Conservation (phyloP, 2,329 filamentous ascomycete genomes). For the Xylariaceae sp. region DNA sequence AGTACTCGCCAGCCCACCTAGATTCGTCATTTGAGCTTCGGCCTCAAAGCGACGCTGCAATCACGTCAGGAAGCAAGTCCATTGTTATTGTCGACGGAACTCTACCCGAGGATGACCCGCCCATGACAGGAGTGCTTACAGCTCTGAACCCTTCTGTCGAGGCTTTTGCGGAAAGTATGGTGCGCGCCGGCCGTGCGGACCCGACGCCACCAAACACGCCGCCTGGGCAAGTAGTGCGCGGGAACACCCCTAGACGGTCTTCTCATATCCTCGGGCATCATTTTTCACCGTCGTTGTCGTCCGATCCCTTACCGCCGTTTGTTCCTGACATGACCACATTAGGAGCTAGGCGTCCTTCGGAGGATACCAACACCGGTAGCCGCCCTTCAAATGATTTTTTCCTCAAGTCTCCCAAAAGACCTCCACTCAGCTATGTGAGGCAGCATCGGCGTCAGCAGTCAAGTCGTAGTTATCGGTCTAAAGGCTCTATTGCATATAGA, state of each 20-base stretch:
- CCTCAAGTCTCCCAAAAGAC: conserved; percentile 37
- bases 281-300: conserved; percentile 39
- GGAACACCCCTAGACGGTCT: conserved; percentile 54
- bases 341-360: conserved; percentile 35
- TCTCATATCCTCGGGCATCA: conserved; percentile 57
- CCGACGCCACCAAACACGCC: conserved; percentile 66
- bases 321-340: conserved; percentile 50
- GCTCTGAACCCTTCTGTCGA: conserved; percentile 52
- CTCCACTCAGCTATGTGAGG: conserved; percentile 39
- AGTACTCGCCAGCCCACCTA: conserved; percentile 49
- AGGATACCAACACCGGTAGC: conserved; percentile 39
- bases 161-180: conserved; percentile 55
- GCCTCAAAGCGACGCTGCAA: conserved; percentile 56
- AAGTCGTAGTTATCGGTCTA: conserved; percentile 51
- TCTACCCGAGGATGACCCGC: conserved; percentile 49
- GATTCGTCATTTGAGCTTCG: conserved; percentile 46
- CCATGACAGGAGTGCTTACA: conserved; percentile 54
- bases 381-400: conserved; percentile 34
- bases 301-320: conserved; percentile 50
- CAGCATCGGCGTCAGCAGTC: conserved; percentile 51
- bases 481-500: conserved; percentile 54
- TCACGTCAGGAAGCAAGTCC: conserved; percentile 83
- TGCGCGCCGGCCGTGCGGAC: conserved; percentile 50
- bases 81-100: conserved; percentile 85
- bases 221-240: conserved; percentile 44